phyloP scores from a whole-genome alignment of 129 eudicot genomes.

The Calendula officinalis region DNA sequence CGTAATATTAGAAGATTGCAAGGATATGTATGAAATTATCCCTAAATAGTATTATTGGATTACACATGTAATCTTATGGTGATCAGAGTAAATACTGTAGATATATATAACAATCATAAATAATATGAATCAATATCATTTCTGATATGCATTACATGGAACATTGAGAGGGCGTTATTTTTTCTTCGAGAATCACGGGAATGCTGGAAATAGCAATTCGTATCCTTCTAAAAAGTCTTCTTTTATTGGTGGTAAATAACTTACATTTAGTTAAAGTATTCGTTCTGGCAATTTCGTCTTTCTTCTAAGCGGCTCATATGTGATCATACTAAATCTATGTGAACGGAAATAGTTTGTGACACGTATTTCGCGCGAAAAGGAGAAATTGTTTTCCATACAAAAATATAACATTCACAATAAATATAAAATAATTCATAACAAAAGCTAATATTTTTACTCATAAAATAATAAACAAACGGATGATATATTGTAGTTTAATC shows the following conservation, averaged over 20 bases:
- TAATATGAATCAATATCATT: too few relatives aligned
- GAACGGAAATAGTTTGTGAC: too few relatives aligned
- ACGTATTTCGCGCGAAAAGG: background rate
- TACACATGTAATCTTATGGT: too few relatives aligned
- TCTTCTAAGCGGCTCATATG: background rate
- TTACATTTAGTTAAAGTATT: background rate
- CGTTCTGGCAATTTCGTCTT: background rate
- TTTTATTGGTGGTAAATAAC: background rate
- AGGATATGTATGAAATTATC: too few relatives aligned
- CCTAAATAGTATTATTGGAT: too few relatives aligned
- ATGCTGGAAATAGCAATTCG: background rate
- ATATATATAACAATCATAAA: too few relatives aligned
- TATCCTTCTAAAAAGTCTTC: slow-evolving; percentile 7
- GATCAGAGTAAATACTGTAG: too few relatives aligned
- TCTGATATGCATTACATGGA: too few relatives aligned
- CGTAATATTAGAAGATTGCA: too few relatives aligned
- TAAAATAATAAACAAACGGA: background rate
- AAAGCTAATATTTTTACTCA: background rate
- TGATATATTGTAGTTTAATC: slow-evolving; percentile 16
- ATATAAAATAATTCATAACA: too few relatives aligned
- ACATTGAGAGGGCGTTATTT: background rate
- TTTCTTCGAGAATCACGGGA: background rate
- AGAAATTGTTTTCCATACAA: background rate
- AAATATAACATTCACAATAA: background rate
- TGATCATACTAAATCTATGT: too few relatives aligned